Percentiles rank a stretch among this genome's conserved stretches.
Evolutionary conservation across 441 rosid species (phyloP).

Genomic region (Mallotus repandus): DNA sequence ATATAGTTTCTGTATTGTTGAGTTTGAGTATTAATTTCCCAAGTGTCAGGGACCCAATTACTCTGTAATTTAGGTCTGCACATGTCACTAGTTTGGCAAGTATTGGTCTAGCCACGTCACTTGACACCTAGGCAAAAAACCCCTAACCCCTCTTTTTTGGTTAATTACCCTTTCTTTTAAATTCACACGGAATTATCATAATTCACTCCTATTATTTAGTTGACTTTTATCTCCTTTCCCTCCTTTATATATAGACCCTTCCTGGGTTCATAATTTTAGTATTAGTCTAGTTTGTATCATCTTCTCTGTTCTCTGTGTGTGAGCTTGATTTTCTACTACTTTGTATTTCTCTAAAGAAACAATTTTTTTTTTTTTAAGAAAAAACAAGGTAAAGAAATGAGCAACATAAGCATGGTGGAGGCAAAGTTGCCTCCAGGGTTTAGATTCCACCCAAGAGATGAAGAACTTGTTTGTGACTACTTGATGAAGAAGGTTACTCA

Average conservation of each 20-base stretch:
- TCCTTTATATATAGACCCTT: not conserved
- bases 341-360: too few species aligned
- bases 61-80: conserved; percentile 7
- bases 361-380: too few species aligned
- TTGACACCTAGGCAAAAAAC: not conserved
- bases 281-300: not conserved
- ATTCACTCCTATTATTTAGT: not conserved
- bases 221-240: not conserved
- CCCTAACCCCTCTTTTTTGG: not conserved
- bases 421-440: conserved; percentile 60
- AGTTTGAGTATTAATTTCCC: not conserved
- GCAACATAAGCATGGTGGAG: conserved; percentile 34
- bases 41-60: not conserved
- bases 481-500: conserved; percentile 39
- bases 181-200: not conserved
- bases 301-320: not conserved
- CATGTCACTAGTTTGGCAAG: conserved; percentile 15
- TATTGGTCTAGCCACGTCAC: conserved; percentile 8
- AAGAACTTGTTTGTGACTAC: conserved; percentile 66
- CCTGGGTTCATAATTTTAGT: not conserved
- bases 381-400: conserved; percentile 10
- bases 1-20: not conserved
- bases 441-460: conserved; percentile 68
- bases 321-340: not conserved
- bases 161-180: too few species aligned